Conservation (phyloP, 2,329 filamentous ascomycete species). For the Massarina eburnea region DNA sequence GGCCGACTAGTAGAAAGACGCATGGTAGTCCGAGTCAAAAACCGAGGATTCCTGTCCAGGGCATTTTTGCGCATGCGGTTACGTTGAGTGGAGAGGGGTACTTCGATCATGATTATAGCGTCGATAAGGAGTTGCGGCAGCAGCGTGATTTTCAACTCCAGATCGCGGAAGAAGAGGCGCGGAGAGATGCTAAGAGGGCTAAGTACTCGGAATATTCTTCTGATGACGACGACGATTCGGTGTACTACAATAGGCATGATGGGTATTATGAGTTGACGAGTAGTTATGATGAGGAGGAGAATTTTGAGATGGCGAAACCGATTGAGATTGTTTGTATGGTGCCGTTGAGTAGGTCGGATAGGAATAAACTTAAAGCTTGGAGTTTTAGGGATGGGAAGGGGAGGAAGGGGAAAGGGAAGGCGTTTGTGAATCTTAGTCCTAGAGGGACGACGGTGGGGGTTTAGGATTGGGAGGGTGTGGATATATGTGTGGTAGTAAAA, state of each 20-base stretch:
- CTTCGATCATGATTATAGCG: not conserved
- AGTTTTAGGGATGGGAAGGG: not conserved
- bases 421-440: no score
- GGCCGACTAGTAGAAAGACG: no score
- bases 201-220: no score
- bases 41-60: not conserved
- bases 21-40: no score
- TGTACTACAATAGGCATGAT: no score
- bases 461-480: no score
- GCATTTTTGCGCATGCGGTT: not conserved
- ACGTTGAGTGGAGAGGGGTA: not conserved
- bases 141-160: no score
- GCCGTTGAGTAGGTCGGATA: not conserved
- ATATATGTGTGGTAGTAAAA: no score
- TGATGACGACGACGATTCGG: no score
- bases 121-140: constrained; percentile 1
- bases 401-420: no score
- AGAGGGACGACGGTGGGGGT: no score
- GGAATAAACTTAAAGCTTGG: not conserved
- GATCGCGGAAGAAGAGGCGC: not conserved
- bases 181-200: not conserved
- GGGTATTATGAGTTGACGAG: no score
- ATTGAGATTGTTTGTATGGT: not conserved
- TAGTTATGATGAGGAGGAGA: not conserved
- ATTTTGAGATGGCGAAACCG: not conserved